These are phyloP conservation scores for Penicillium paradoxum DNA, from an alignment of 495 filamentous ascomycete species.

Conservation along the genomic window DNA sequence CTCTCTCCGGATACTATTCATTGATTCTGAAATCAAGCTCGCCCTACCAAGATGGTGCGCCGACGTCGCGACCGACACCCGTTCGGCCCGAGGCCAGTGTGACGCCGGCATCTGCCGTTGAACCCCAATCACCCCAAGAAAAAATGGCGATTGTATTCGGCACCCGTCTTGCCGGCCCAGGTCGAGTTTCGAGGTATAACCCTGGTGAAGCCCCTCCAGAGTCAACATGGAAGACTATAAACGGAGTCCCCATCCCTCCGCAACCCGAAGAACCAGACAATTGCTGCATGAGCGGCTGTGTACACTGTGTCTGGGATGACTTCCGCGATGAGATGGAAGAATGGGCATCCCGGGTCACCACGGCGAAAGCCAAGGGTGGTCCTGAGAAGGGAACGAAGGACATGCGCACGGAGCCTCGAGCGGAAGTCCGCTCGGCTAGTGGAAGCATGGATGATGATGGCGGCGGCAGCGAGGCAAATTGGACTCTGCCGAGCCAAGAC, in stretches of 20 bases:
- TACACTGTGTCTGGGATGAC: conserved; percentile 94
- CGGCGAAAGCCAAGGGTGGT: conserved; percentile 44
- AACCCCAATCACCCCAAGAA: conserved; percentile 42
- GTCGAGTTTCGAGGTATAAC: conserved; percentile 56
- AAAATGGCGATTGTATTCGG: conserved; percentile 71
- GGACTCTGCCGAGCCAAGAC: conserved; percentile 39
- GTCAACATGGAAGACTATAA: conserved; percentile 54
- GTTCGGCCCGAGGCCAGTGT: conserved; percentile 20
- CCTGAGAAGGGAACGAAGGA: conserved; percentile 28
- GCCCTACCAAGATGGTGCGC: conserved; percentile 22
- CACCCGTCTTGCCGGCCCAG: conserved; percentile 65
- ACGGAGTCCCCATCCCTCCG: conserved; percentile 77
- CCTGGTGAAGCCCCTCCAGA: conserved; percentile 42
- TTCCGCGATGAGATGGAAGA: conserved; percentile 88
- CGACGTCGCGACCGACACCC: conserved; percentile 19
- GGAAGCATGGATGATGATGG: conserved; percentile 77
- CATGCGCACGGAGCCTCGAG: conserved; percentile 30
- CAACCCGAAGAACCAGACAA: conserved; percentile 89
- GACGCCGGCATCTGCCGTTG: conserved; percentile 19
- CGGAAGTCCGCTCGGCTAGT: conserved; percentile 37
- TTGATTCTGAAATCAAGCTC: conserved; percentile 31
- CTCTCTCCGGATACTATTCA: conserved; percentile 41
- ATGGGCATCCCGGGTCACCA: conserved; percentile 59
- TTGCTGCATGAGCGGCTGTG: conserved; percentile 98
- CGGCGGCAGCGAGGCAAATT: conserved; percentile 65